These are phyloP conservation scores for Fusarium domesticum DNA, from an alignment of 2,329 filamentous ascomycete genomes.

Conservation along the genomic window DNA sequence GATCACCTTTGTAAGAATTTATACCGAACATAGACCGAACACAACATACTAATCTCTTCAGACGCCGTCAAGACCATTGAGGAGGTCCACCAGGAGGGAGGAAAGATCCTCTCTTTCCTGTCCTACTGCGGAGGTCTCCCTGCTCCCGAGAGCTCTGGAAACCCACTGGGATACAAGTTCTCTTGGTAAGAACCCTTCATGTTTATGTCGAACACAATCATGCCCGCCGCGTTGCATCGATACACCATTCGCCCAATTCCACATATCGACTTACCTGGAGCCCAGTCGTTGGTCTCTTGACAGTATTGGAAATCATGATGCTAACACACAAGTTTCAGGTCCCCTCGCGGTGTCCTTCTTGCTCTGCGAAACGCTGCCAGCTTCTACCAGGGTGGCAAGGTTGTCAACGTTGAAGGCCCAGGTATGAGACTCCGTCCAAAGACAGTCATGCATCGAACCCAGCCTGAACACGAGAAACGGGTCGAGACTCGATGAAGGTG, in stretches of 20 bases:
- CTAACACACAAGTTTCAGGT: conserved; percentile 17
- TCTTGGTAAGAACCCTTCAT: not conserved
- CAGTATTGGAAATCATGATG: too few relatives aligned
- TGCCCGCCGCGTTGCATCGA: too few relatives aligned
- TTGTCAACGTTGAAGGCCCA: conserved; percentile 54
- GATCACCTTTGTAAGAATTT: not conserved
- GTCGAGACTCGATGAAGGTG: too few relatives aligned
- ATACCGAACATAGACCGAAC: too few relatives aligned
- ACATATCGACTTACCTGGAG: too few relatives aligned
- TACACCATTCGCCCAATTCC: too few relatives aligned
- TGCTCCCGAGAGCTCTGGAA: conserved; percentile 68
- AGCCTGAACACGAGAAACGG: not conserved
- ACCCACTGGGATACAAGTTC: conserved; percentile 86
- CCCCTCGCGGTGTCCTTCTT: conserved; percentile 77
- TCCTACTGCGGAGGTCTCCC: conserved; percentile 82
- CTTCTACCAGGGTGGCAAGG: conserved; percentile 76
- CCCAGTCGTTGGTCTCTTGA: too few relatives aligned
- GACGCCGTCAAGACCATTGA: conserved; percentile 87
- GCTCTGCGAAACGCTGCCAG: conserved; percentile 83
- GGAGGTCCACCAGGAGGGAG: conserved; percentile 80
- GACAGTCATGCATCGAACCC: not conserved
- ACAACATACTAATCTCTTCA: conserved; percentile 10
- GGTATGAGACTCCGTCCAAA: conserved; percentile 34
- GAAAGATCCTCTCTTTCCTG: conserved; percentile 79
- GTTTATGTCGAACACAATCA: too few relatives aligned